Base-by-base conservation (phyloP, 1,139 yeast species). In the Hanseniaspora uvarum region DNA sequence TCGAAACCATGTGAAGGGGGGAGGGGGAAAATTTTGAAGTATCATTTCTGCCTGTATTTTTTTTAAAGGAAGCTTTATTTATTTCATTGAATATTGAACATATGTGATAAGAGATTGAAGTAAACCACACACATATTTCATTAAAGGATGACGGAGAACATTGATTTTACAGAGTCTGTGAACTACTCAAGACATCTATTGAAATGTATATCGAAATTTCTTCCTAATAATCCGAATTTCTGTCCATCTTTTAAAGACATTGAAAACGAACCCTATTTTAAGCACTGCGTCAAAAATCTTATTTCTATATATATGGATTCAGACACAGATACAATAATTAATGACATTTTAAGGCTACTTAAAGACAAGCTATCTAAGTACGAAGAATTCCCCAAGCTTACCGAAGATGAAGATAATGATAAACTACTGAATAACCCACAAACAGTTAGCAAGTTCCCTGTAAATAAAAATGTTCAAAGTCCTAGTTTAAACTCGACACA, bases 221-320 rank as follows among this genome's bases (percentile, higher is more conserved):
- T 54, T 21, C 56, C 56, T 11, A 49, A 44, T n/a, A 54, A 54
- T 36, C 56, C 56, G 5, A 54, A 54, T 23, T 54, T 54, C 33
- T 54, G 56, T 30, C 52, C 53, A 26, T 40, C 47, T 4, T 37
- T 44, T n/a, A 39, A 45, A 11, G 50, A 54, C 21, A 34, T 54
- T 34, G 54, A 49, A 40, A 46, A 49, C 16, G 56, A 54, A 36
- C 52, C 52, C 7, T 54, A 54, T 36, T 54, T 38, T 8, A 45
- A 24, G 44, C 45, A 40, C 12, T 49, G 56, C 41, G 48, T 39
- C 10, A 49, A 48, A 39, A 48, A 41, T 11, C n/a, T 54, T 3
- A 18, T 54, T 18, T 23, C 39, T 14, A 14, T 40, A 6, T 45
- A 44, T 18, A 34, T 54, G 21, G 48, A 44, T 19, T 18, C 34